These are phyloP conservation scores for Chernovozyma aurita DNA, from an alignment of 1,139 yeast species.

Conservation along the genomic window DNA sequence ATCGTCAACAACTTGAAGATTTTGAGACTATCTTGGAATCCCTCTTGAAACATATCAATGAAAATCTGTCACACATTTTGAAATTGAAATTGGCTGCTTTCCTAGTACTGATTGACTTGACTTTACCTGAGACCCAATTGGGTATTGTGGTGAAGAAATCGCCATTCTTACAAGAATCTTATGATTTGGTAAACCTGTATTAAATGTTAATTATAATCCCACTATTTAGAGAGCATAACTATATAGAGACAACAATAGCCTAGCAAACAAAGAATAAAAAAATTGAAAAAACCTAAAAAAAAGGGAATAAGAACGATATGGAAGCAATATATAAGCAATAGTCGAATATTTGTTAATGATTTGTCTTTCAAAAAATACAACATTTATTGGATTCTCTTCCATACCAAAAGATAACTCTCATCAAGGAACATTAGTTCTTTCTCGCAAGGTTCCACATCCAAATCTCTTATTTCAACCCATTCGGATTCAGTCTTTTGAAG, in stretches of 20 bases:
- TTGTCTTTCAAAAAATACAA: too few species aligned
- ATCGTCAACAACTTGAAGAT: conserved; percentile 13
- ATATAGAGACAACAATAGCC: too few species aligned
- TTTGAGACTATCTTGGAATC: conserved; percentile 13
- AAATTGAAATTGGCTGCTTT: conserved; percentile 18
- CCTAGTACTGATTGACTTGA: conserved; percentile 15
- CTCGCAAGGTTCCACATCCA: conserved; percentile 42
- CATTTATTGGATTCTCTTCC: conserved; percentile 35
- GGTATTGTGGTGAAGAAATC: conserved; percentile 10
- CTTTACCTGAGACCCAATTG: conserved; percentile 16
- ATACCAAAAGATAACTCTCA: conserved; percentile 63
- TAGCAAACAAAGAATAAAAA: too few species aligned
- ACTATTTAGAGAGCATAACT: too few species aligned
- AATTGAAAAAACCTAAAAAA: too few species aligned
- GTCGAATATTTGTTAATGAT: too few species aligned
- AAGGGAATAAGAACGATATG: too few species aligned
- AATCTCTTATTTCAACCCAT: conserved; percentile 61
- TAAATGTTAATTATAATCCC: background rate
- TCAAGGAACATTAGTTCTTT: conserved; percentile 58
- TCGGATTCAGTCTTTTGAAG: conserved; percentile 31
- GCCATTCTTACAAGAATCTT: conserved; percentile 1
- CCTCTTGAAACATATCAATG: conserved; percentile 9
- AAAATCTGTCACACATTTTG: conserved; percentile 2
- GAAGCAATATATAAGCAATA: too few species aligned
- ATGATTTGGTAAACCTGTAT: background rate